Percentiles rank a stretch among this genome's conserved stretches.
These are phyloP conservation scores for Podospora sp. DNA, from an alignment of 495 filamentous ascomycete genomes.

Conservation along the genomic window DNA sequence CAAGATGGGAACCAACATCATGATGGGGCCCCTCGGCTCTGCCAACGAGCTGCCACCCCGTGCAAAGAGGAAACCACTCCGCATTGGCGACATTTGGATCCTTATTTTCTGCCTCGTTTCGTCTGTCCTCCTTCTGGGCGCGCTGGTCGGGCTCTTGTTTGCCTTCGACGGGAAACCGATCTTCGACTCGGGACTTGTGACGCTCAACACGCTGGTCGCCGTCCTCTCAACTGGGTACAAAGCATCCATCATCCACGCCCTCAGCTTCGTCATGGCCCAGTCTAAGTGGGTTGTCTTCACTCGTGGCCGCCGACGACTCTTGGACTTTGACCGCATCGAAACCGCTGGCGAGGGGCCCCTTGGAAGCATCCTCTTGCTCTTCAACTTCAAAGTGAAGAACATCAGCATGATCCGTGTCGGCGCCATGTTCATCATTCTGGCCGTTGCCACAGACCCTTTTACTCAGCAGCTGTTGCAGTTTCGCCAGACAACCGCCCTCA, in stretches of 20 bases:
- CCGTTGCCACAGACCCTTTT: constrained; percentile 10
- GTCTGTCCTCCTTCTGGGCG: not conserved
- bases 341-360: constrained; percentile 5
- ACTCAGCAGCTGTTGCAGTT: constrained; percentile 11
- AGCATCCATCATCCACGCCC: not conserved
- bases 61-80: not conserved
- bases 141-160: not conserved
- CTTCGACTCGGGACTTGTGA: constrained; percentile 1
- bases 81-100: not conserved
- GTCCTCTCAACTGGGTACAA: constrained; percentile 2
- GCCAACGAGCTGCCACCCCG: not conserved
- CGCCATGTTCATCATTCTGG: not conserved
- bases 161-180: constrained; percentile 12
- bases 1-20: not conserved
- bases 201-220: constrained; percentile 12
- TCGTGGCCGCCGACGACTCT: not conserved
- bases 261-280: not conserved
- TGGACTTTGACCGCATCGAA: constrained; percentile 15
- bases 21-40: not conserved
- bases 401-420: constrained; percentile 9
- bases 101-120: not conserved
- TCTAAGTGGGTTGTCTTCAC: constrained; percentile 13
- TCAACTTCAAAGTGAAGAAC: constrained; percentile 9
- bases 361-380: not conserved
- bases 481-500: not conserved